Conservation (phyloP, 352 stramenopile genomes). For the Pilasporangium apinafurcum region DNA sequence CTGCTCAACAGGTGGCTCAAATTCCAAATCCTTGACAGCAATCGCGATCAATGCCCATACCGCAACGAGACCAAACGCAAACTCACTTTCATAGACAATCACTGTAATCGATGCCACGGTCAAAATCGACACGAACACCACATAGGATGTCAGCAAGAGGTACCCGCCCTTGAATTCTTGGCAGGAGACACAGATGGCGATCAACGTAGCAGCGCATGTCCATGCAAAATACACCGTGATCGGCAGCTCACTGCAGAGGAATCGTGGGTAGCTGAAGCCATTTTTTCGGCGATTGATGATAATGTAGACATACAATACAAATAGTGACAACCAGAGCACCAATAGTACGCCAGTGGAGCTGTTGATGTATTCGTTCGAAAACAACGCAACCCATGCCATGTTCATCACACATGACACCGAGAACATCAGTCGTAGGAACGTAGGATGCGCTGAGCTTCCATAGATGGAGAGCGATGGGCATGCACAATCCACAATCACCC, state of each 20-base stretch:
- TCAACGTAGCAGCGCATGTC: conserved; percentile 62
- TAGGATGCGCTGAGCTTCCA: conserved; percentile 33
- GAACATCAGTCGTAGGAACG: conserved; percentile 49
- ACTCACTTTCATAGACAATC: conserved; percentile 47
- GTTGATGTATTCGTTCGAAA: conserved; percentile 61
- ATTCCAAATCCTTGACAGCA: conserved; percentile 36
- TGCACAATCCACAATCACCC: conserved; percentile 60
- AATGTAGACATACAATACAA: conserved; percentile 51
- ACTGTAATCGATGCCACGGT: conserved; percentile 43
- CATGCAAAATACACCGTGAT: conserved; percentile 71
- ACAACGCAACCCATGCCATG: conserved; percentile 65
- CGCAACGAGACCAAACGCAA: conserved; percentile 52
- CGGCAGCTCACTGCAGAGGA: conserved; percentile 50
- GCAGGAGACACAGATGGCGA: conserved; percentile 57
- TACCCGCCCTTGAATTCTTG: conserved; percentile 40
- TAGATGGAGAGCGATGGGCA: conserved; percentile 56
- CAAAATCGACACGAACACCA: conserved; percentile 50
- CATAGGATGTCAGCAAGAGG: conserved; percentile 47
- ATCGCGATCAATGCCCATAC: conserved; percentile 63
- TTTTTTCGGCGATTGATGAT: conserved; percentile 27
- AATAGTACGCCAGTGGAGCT: conserved; percentile 40
- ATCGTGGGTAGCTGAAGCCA: conserved; percentile 39
- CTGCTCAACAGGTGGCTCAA: conserved; percentile 30
- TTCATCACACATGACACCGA: conserved; percentile 58
- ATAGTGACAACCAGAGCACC: conserved; percentile 57